Base-by-base conservation (phyloP, 1,284 basidiomycete genomes). In the Violaceomyces palustris region DNA sequence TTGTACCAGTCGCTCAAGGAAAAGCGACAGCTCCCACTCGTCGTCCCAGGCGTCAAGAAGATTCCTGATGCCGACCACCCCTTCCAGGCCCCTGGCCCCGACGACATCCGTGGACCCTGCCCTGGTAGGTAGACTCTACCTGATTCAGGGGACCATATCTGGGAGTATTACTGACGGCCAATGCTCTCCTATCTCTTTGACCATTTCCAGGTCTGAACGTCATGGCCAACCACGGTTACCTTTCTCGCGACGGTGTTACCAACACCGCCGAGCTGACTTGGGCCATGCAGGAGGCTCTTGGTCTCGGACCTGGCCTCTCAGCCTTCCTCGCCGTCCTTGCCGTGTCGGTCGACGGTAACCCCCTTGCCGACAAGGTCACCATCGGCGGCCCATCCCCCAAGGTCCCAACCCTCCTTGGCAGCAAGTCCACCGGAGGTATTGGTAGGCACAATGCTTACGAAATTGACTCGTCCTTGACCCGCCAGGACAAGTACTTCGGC, bases 181-280 rank as follows among this genome's bases (percentile, higher is more conserved):
- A n/a, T n/a, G n/a, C n/a, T n/a, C n/a, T n/a, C n/a, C n/a, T n/a
- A n/a, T n/a, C n/a, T n/a, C n/a, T n/a, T 22, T 72, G 73, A 30
- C 64, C 67, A 9, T 74, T 72, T 50, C 73, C 73, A 3, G 72
- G 70, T 23, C 57, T 75, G 28, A 74, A 74, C 61, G 67, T 69
- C 0, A 39, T 69, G 11, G 73, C 73, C 25, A 72, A 70, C 42
- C 68, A 73, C 50, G 32, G 61, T 44, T 51, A 45, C 45, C 21
- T 47, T 6, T 43, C 43, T 2, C 42, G 66, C 23, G 57, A 48
- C 42, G 74, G 74, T 27, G 51, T 75, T 28, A 60, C 72, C 35
- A 67, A 61, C 24, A 40, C 46, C 3, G 32, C 44, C 28, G 49
- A 71, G 42, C 58, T 70, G 35, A 45, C 69, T 21, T 26, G 55